Conservation (phyloP, 192 early-diverging fungal genomes). For the Gamsiella multidivaricata region DNA sequence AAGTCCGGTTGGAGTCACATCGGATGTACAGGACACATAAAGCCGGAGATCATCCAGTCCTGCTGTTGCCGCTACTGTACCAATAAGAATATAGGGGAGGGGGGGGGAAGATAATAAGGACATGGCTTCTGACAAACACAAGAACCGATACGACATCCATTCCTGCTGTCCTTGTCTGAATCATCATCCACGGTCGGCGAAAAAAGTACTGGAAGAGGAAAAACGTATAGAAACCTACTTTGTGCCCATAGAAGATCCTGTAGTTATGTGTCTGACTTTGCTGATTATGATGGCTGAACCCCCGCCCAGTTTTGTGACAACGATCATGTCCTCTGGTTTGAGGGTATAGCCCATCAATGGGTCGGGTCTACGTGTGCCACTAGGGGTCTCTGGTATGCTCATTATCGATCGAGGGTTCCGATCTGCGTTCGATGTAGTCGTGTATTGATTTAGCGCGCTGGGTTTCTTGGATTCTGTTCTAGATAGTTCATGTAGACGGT, state of each 20-base stretch:
- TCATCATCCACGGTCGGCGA: neutral
- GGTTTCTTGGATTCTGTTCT: conserved; percentile 41
- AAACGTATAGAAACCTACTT: conserved; percentile 54
- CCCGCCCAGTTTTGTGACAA: conserved; percentile 84
- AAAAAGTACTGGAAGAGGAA: neutral
- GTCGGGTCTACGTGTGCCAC: conserved; percentile 31
- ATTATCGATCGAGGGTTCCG: conserved; percentile 35
- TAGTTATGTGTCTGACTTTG: conserved; percentile 82
- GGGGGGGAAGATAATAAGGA: neutral
- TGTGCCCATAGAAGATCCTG: conserved; percentile 86
- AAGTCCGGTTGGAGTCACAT: conserved; percentile 60
- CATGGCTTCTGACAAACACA: neutral
- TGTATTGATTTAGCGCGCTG: conserved; percentile 37
- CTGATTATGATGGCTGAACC: conserved; percentile 90
- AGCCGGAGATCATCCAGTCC: neutral
- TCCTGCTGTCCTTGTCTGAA: neutral
- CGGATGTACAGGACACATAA: conserved; percentile 34
- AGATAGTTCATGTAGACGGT: conserved; percentile 43
- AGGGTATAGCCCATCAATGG: conserved; percentile 50
- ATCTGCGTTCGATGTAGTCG: conserved; percentile 28
- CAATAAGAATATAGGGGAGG: conserved; percentile 10
- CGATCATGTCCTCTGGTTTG: conserved; percentile 76
- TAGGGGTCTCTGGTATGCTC: conserved; percentile 39
- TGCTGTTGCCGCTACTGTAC: neutral
- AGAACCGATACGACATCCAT: neutral